Evolutionary conservation across 192 early-diverging fungal genomes (phyloP), one percentile per base, ranked within the genome.

Genomic region (Coemansia sp.): DNA sequence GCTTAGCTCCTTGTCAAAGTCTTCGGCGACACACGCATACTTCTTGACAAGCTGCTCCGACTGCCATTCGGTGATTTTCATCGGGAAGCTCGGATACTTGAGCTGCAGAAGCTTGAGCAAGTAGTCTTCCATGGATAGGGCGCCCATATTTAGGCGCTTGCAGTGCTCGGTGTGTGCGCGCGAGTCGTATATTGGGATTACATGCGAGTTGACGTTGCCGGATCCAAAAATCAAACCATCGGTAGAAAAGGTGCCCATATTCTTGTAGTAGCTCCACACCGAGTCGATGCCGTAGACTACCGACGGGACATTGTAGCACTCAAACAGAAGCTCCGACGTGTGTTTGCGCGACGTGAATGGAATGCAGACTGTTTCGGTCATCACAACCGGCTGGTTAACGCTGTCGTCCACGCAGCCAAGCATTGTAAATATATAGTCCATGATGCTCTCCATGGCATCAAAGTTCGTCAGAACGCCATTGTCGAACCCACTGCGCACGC

Each of bases 41-140:
- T 87, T 73, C 46, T 89, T 79, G 9, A 93, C 79, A 10, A 95
- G 66, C n/a, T 89, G 80, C 84, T 89, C 84, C 20, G 92, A 86
- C 69, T 95, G 91, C 46, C 75, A 79, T 10, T 84, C 66, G 2
- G 90, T 89, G 73, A 95, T 87, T 60, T 90, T 92, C 69, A 87
- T 86, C 0, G 95, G 95, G 54, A 95, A 94, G 1, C 86, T 88
- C 0, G 94, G 89, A 65, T 95, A 97, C 67, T 97, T 97, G 40
- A 91, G 85, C 75, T 95, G 93, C 81, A 95, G 79, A 2, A 95
- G 84, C 69, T 91, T 92, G 35, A 92, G 78, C 89, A 97, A 80
- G 57, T 89, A 93, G 25, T 94, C 92, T 10, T 89, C 87, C 45
- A 90, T 84, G 61, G 89, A 74, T 20, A 79, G 72, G 1, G 93